Base-by-base conservation (phyloP, 495 filamentous ascomycete genomes). In the Cercophora samala region DNA sequence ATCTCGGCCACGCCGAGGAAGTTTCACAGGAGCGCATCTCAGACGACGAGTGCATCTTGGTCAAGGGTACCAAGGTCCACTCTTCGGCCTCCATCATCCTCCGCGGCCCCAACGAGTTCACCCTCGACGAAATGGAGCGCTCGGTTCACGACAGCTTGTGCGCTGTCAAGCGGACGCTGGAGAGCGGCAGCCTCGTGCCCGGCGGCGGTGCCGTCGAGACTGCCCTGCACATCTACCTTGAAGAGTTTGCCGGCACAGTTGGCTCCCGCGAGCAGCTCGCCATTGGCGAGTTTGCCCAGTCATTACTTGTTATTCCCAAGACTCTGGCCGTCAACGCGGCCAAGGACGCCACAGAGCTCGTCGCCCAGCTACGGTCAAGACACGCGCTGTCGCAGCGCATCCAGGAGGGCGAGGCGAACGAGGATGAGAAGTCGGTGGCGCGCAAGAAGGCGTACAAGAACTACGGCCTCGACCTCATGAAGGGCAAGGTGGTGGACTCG, bases 161-260 rank as follows among this genome's bases (percentile, higher is more conserved):
- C 67, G 96, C 94, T 64, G 91, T 99, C 66, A 99, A 99, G 88
- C 88, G 95, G 56, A 97, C 96, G 22, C 83, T 99, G 52, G 95
- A 99, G 83, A 96, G 92, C 77, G 95, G 95, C 63, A 93, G 91
- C 79, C 93, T 99, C 66, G 95, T 99, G 42, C 95, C 95, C 42
- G 95, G 95, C 61, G 95, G 93, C 70, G 95, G 93, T 70, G 96
- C 95, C 15, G 96, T 97, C 21, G 95, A 99, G 83, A 98, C 95
- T n/a, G 95, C 95, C 25, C 84, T 99, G 64, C 95, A 97, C 81
- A 99, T 99, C 76, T 98, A 98, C 81, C 86, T 99, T 37, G 95
- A 99, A 83, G 96, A 99, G 79, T 98, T 96, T 80, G 95, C 95
- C n/a, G 93, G 94, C 71, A 97, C 95, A 64, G 93, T 99, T 64